Base-by-base conservation (phyloP, 345 rosid genomes). In the Trapa incisa region DNA sequence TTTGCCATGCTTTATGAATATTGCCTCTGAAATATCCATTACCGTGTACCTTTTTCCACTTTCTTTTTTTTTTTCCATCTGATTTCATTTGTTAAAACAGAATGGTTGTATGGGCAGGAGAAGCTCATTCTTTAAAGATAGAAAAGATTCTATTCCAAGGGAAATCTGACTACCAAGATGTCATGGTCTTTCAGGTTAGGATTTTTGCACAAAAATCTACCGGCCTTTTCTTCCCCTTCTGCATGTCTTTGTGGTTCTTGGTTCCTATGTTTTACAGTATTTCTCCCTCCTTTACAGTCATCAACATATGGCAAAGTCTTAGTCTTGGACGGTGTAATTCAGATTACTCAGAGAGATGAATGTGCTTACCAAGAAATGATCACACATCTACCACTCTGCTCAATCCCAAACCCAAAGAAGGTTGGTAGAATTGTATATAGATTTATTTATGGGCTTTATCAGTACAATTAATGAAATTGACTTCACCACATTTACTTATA, bases 301-400 rank as follows among this genome's bases (percentile, higher is more conserved):
- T 82, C 97, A 14, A 87, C 98, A 5, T 93, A 93, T 52, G 98
- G 98, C 36, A 93, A 90, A 72, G 97, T 93, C 73, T 83, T 93
- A 43, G 91, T 93, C 75, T 77, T 93, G 87, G 98, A 93, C 68
- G 98, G 98, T 38, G 95, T 91, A 76, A 88, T 93, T 73, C 98
- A 93, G 67, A 92, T 93, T n/a, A 93, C 98, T 0, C 92, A 93
- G 80, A 85, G 97, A 74, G 98, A 93, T 74, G 97, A 93, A 77
- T 93, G 97, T 79, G 97, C 98, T 4, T 93, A 93, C 74, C 98
- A 93, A 70, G 98, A 93, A 84, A 93, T 93, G 98, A 93, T 93
- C 62, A 81, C 92, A 78, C 98, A 93, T 71, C 97, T 93, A 71
- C 97, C 97, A 0, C 87, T 93, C 48, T 90, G 96, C 82, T 90